Conservation (phyloP, 2,329 filamentous ascomycete species). For the Claviceps sp. region DNA sequence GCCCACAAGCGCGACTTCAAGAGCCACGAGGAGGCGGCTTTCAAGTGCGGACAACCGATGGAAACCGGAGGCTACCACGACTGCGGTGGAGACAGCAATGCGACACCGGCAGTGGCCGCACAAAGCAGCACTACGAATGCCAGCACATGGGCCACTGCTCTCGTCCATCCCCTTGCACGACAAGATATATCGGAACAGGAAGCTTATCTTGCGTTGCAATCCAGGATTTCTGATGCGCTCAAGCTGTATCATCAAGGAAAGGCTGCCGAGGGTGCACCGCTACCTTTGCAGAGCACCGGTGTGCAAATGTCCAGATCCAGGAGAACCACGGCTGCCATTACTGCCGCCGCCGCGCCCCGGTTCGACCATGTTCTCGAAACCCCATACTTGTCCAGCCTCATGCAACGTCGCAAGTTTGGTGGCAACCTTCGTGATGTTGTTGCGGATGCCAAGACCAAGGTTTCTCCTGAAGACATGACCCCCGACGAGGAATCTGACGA, state of each 20-base stretch:
- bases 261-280: constrained; percentile 32
- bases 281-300: constrained; percentile 23
- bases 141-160: constrained; percentile 4
- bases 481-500: constrained; percentile 42
- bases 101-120: constrained; percentile 1
- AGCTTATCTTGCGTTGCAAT: constrained; percentile 35
- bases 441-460: constrained; percentile 42
- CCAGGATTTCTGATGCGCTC: constrained; percentile 41
- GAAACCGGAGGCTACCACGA: constrained; percentile 28
- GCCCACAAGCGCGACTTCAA: constrained; percentile 88
- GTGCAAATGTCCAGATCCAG: neutral
- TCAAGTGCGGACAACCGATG: constrained; percentile 73
- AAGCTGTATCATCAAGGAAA: constrained; percentile 38
- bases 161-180: constrained; percentile 23
- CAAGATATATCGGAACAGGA: constrained; percentile 39
- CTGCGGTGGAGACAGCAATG: constrained; percentile 13
- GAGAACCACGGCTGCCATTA: neutral
- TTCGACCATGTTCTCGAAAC: constrained; percentile 44
- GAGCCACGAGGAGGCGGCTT: constrained; percentile 86
- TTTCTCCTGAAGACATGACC: constrained; percentile 35
- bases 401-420: constrained; percentile 47
- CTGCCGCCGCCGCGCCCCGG: neutral
- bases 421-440: constrained; percentile 47
- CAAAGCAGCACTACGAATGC: neutral
- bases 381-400: constrained; percentile 53